Evolutionary conservation across 2,329 filamentous ascomycete species (phyloP).

Genomic region (Phialophora tarda): DNA sequence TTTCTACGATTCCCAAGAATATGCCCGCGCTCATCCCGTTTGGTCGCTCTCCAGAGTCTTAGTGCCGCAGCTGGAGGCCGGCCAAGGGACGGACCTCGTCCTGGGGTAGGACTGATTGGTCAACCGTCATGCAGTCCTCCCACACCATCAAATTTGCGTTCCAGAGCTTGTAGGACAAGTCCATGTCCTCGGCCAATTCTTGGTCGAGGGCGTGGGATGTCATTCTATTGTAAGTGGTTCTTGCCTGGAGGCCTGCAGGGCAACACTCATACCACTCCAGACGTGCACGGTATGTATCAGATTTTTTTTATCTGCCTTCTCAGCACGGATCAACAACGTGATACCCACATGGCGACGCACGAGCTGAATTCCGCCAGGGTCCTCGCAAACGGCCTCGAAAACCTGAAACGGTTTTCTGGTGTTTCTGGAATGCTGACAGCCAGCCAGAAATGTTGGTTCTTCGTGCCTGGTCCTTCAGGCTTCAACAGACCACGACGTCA

Average conservation of each 20-base stretch:
- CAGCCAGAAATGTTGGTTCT: not conserved
- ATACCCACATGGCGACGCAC: conserved; percentile 5
- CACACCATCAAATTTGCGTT: conserved; percentile 29
- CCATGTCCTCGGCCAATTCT: conserved; percentile 17
- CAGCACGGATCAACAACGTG: not conserved
- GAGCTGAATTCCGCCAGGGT: conserved; percentile 3
- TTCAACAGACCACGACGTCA: conserved; percentile 26
- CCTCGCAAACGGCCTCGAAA: not conserved
- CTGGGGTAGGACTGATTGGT: conserved; percentile 14
- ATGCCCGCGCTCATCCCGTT: conserved; percentile 14
- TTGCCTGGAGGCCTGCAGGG: not conserved
- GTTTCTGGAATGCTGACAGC: conserved; percentile 21
- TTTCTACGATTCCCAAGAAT: conserved; percentile 6
- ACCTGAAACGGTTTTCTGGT: not conserved
- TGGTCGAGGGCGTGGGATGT: conserved; percentile 30
- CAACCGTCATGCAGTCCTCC: conserved; percentile 16
- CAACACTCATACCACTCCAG: not conserved
- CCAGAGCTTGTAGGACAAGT: conserved; percentile 23
- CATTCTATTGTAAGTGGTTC: conserved; percentile 24
- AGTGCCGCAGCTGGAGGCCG: conserved; percentile 6
- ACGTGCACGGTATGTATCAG: not conserved
- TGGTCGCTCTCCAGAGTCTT: conserved; percentile 17
- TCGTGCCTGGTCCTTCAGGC: not conserved
- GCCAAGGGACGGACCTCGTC: conserved; percentile 16
- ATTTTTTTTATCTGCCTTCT: conserved; percentile 3